Base-by-base conservation (phyloP, 2,329 filamentous ascomycete genomes). In the Endothia cerciana region DNA sequence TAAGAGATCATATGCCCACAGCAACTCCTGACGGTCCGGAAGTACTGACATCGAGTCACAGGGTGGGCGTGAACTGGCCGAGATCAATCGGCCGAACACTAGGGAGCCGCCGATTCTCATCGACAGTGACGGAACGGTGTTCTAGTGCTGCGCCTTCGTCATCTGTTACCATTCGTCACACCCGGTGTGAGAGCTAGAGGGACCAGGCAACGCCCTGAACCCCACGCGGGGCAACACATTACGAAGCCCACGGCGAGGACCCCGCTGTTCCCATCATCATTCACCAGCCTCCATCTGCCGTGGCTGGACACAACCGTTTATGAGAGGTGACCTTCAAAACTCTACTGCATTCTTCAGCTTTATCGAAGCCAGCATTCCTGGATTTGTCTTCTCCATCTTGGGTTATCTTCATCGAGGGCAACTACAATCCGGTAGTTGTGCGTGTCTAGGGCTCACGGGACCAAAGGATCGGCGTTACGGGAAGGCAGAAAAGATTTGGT, bases 71-170 rank as follows among this genome's bases (percentile, higher is more conserved):
- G 95, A 98, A 80, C 91, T 98, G 76, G 95, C 95, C 69, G 94
- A 97, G 80, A 93, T 97, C 70, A 94, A 93, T 72, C 86, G 95
- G 71, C 95, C 95, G 28, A 98, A 97, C 74, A 98, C 95, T 62
- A 97, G 95, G 80, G 93, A 97, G 76, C 93, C 94, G 40, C 95
- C 95, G 4, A 98, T 99, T 74, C 89, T 97, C 80, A 97, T 98
- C 72, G 86, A 97, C 71, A 97, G 93, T 70, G 95, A 99, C 77
- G 95, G 95, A 69, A 98, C 95, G 30, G 92, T 99, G 70, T 98
- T 99, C 77, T 97, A 88, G 76, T 65, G 64, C 13, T 66, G 66
- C 63, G 60, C 66, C 66, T 60, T 51, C 58, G 64, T 62, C 49
- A 45, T 64, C 36, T 41, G 60, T 33, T 47, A 56, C 11, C 58